phyloP scores from a whole-genome alignment of 2,329 filamentous ascomycete genomes.

The Aureobasidium sp. region DNA sequence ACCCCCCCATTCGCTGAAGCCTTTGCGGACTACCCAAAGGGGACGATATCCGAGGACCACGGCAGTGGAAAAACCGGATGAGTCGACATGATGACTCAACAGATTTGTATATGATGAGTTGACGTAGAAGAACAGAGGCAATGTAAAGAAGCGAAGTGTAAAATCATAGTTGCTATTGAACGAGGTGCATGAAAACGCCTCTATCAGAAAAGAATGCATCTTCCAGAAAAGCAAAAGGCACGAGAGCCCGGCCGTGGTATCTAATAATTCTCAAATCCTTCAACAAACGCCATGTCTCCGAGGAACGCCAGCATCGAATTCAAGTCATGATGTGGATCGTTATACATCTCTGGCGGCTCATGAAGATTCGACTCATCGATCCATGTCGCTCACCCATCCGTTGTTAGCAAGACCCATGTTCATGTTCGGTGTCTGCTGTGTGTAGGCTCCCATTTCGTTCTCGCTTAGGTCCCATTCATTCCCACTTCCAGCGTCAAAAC shows the following conservation, averaged over 20 bases:
- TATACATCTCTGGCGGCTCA: background rate
- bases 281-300: constrained; percentile 10
- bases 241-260: constrained; percentile 9
- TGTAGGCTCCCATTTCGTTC: constrained; percentile 32
- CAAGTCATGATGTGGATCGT: constrained; percentile 1
- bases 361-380: background rate
- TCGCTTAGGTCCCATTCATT: constrained; percentile 57
- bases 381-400: constrained; percentile 5
- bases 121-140: background rate
- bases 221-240: background rate
- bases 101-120: background rate
- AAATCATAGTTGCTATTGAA: background rate
- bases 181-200: background rate
- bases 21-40: too few relatives aligned
- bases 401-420: constrained; percentile 3
- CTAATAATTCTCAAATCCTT: constrained; percentile 9
- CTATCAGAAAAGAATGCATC: constrained; percentile 3
- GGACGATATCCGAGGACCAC: too few relatives aligned
- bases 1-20: too few relatives aligned
- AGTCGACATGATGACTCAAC: background rate
- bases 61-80: too few relatives aligned
- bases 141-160: background rate
- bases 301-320: constrained; percentile 9
- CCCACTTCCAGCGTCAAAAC: constrained; percentile 64
- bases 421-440: constrained; percentile 1